Conservation (phyloP, 2,329 filamentous ascomycete species). For the Trichoderma sp. region DNA sequence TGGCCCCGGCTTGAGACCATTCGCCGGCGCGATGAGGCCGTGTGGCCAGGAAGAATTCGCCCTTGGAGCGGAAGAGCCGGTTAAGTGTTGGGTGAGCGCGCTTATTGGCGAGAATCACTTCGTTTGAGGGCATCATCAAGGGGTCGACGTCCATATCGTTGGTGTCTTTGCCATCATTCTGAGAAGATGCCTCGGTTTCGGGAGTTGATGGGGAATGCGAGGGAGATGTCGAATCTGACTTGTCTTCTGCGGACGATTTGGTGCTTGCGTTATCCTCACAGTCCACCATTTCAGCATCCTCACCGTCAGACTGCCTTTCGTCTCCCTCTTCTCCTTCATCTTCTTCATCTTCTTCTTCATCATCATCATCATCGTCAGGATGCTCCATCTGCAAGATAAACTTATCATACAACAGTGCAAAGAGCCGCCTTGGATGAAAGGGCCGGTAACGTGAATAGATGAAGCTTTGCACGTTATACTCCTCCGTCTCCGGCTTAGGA, state of each 20-base stretch:
- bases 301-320: not conserved
- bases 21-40: constrained; percentile 56
- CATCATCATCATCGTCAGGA: constrained; percentile 38
- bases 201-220: not conserved
- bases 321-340: not conserved
- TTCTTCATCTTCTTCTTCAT: constrained; percentile 32
- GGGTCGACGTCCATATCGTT: constrained; percentile 23
- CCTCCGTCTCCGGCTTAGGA: constrained; percentile 70
- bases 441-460: constrained; percentile 64
- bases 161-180: not conserved
- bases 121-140: constrained; percentile 40
- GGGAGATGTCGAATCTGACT: not conserved
- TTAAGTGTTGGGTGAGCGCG: constrained; percentile 53
- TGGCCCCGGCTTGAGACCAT: constrained; percentile 66
- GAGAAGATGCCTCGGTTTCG: not conserved
- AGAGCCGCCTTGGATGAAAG: constrained; percentile 51
- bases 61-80: constrained; percentile 64
- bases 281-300: constrained; percentile 8
- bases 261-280: not conserved
- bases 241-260: constrained; percentile 26
- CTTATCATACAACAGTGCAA: constrained; percentile 48
- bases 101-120: constrained; percentile 56
- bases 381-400: constrained; percentile 54
- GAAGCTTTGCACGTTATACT: constrained; percentile 72
- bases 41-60: constrained; percentile 61